phyloP scores from a whole-genome alignment of 345 rosid species.

The Salix viminalis region DNA sequence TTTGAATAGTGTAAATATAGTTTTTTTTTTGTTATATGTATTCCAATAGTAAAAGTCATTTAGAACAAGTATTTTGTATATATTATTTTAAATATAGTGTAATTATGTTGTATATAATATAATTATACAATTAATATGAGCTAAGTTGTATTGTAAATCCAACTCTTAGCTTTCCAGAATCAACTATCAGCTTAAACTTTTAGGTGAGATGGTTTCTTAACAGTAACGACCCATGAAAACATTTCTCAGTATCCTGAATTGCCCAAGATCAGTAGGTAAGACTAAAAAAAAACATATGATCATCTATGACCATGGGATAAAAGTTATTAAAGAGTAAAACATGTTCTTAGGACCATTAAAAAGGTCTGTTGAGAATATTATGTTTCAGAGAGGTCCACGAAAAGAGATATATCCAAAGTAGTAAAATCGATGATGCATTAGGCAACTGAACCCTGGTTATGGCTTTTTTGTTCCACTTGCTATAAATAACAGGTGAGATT shows the following conservation, averaged over 20 bases:
- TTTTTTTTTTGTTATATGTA: too few relatives aligned
- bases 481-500: too few relatives aligned
- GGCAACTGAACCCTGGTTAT: slow-evolving; percentile 6
- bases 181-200: too few relatives aligned
- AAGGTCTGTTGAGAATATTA: background rate
- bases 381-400: slow-evolving; percentile 29
- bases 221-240: slow-evolving; percentile 31
- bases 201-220: too few relatives aligned
- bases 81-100: too few relatives aligned
- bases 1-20: too few relatives aligned
- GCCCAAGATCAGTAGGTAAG: background rate
- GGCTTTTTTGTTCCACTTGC: too few relatives aligned
- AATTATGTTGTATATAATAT: too few relatives aligned
- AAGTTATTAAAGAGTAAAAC: background rate
- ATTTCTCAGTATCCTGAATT: slow-evolving; percentile 31
- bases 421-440: slow-evolving; percentile 31
- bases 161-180: slow-evolving; percentile 21
- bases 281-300: background rate
- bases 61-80: too few relatives aligned
- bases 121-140: too few relatives aligned
- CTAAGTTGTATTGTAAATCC: slow-evolving; percentile 17
- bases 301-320: background rate
- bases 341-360: background rate
- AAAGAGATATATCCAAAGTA: slow-evolving; percentile 25
- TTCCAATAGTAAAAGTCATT: too few relatives aligned